Base-by-base conservation (phyloP, 1,284 basidiomycete genomes). In the Boletus sp. region DNA sequence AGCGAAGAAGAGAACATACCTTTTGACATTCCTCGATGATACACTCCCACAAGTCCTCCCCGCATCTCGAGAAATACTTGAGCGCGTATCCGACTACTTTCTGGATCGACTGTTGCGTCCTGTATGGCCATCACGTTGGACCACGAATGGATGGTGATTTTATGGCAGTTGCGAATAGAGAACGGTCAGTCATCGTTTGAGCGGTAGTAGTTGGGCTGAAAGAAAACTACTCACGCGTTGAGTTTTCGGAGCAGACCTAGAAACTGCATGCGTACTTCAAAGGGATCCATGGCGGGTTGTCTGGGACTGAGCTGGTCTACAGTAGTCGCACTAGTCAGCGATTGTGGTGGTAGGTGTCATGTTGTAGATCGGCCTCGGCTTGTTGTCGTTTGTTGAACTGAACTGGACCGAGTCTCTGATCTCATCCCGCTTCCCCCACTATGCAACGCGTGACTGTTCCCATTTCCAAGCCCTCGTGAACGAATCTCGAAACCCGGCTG, bases 1-100 rank as follows among this genome's bases (percentile, higher is more conserved):
- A 44, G 13, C 13, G 7, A n/a, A 13, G 33, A 19, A 20, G 6
- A 30, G 68, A 36, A 42, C 69, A n/a, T 47, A 84, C 90, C 78
- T 91, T 93, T 64, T 82, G 83, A 56, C 86, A 91, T 71, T 95
- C 89, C 62, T 95, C 91, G 17, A 93, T 70, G 41, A 96, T 81
- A 61, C 93, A 96, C 56, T 94, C 92, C 94, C 94, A 97, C 4
- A 98, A 70, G 64, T 96, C 93, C 57, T 95, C 90, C 9, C 90
- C 88, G 51, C 88, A 93, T 43, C 78, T 74, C 1, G 82, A 71
- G 47, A 87, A 92, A 65, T 91, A 84, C 64, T 92, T 93, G 52
- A 95, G 74, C 2, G 91, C 90, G 62, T 86, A 95, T 2, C 79
- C 75, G 22, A 95, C 91, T 26, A 91, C 85, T 65, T 90, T 93